Evolutionary conservation across 768 basidiomycete species (phyloP), one percentile per base, ranked within the genome.

Genomic region (Strobilomyces dryophilus): DNA sequence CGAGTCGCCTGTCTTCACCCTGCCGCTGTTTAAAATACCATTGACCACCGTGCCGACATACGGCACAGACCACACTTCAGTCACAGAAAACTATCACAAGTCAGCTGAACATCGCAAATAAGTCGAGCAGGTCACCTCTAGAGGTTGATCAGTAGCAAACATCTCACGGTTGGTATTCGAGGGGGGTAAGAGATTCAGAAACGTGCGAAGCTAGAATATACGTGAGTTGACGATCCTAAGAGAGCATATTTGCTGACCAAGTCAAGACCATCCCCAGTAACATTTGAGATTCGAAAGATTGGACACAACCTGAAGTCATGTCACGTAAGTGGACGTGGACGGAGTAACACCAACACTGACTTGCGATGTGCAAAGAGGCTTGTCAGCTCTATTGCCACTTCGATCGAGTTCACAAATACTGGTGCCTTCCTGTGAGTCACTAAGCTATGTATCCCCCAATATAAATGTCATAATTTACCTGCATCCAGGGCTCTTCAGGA

Each of bases 401-500:
- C 94, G 8, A 75, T 70, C 8, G 87, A 88, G 61, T 91, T 84
- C 29, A 98, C 85, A 60, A 92, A 92, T 7, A 93, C 88, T 0
- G 91, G 89, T 4, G 73, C 80, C 72, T 91, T 92, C 46, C 90
- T 92, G 54, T 18, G 42, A 39, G 37, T 15, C 3, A n/a, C 10
- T 21, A 29, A 54, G n/a, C 31, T 10, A 46, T 35, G 36, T 45
- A 50, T 31, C 17, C 53, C 31, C 47, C 12, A 34, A 10, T 5
- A 36, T 31, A 47, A 36, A 20, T 46, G 17, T 9, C 24, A 27
- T 31, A 24, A 71, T 76, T 51, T 47, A 87, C 91, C 91, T 77
- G 75, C 95, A 98, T 10, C 95, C 95, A 9, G 95, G 97, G 59
- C 89, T 92, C 66, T 81, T 86, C 53, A 98, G 71, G 37, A 98